Evolutionary conservation across 1,284 basidiomycete genomes (phyloP).

Genomic region (Leccinum subrobustum): DNA sequence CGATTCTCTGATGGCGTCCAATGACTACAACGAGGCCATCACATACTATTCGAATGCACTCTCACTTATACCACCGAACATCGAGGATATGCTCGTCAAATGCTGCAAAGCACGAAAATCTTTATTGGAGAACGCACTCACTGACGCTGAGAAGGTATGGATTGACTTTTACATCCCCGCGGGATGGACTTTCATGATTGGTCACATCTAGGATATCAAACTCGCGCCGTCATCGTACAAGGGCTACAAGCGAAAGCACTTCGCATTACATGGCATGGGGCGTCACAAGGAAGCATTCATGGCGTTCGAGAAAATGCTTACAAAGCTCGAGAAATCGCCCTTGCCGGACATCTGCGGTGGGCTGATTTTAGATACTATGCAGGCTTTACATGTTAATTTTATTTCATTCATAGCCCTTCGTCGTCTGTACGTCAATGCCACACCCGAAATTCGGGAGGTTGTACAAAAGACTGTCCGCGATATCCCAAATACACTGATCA

Average conservation of each 20-base stretch:
- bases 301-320: constrained; percentile 1
- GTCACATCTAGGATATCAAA: neutral
- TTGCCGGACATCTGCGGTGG: neutral
- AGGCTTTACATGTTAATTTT: neutral
- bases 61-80: neutral
- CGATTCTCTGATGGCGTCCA: neutral
- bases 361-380: too few species aligned
- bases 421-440: neutral
- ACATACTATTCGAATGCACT: neutral
- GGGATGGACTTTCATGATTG: neutral
- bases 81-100: neutral
- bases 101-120: neutral
- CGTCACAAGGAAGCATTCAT: constrained; percentile 1
- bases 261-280: neutral
- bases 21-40: neutral
- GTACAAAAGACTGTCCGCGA: neutral
- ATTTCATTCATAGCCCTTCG: neutral
- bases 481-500: neutral
- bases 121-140: neutral
- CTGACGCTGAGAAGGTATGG: neutral
- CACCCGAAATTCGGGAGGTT: neutral
- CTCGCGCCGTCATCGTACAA: neutral
- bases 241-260: neutral
- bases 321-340: neutral
- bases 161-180: neutral